Percentiles rank a stretch among this genome's conserved stretches.
Evolutionary conservation across 805 yeast genomes (phyloP).

Genomic region (Ogataea dorogensis): DNA sequence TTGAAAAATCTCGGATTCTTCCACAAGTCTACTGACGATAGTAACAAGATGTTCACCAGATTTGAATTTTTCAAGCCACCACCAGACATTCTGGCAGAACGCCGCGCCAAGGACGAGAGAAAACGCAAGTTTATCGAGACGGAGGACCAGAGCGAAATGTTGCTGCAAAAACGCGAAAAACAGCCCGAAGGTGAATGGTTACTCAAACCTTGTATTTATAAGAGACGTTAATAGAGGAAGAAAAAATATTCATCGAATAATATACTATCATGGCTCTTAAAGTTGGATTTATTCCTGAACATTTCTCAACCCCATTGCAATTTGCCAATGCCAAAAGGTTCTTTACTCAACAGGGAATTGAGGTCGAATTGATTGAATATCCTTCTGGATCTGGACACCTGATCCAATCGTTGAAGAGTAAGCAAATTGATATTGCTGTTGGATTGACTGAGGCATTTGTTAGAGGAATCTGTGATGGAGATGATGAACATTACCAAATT

Average conservation of each 20-base stretch:
- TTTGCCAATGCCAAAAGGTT: constrained; percentile 64
- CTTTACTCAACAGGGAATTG: constrained; percentile 48
- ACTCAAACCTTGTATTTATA: constrained; percentile 93
- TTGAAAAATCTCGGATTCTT: constrained; percentile 79
- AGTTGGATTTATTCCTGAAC: constrained; percentile 90
- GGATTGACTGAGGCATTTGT: constrained; percentile 92
- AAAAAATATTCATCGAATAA: not conserved
- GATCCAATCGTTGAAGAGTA: constrained; percentile 64
- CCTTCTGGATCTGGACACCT: constrained; percentile 89
- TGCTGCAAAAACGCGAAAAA: constrained; percentile 52
- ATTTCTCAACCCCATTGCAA: constrained; percentile 82
- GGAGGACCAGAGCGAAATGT: constrained; percentile 56
- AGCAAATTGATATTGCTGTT: constrained; percentile 73
- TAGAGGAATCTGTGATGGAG: constrained; percentile 75
- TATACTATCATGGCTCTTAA: constrained; percentile 31
- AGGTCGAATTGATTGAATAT: constrained; percentile 63
- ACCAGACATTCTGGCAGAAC: constrained; percentile 59
- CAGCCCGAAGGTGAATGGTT: constrained; percentile 83
- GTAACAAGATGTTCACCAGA: constrained; percentile 90
- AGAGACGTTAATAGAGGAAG: constrained; percentile 54
- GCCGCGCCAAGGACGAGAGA: constrained; percentile 59
- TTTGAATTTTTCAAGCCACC: constrained; percentile 93
- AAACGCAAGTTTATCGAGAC: constrained; percentile 68
- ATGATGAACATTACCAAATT: constrained; percentile 53
- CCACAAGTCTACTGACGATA: constrained; percentile 82